Percentiles rank a stretch among this genome's conserved stretches.
phyloP scores from a whole-genome alignment of 371 early-diverging fungal genomes.

The Zopfochytrium polystomum region DNA sequence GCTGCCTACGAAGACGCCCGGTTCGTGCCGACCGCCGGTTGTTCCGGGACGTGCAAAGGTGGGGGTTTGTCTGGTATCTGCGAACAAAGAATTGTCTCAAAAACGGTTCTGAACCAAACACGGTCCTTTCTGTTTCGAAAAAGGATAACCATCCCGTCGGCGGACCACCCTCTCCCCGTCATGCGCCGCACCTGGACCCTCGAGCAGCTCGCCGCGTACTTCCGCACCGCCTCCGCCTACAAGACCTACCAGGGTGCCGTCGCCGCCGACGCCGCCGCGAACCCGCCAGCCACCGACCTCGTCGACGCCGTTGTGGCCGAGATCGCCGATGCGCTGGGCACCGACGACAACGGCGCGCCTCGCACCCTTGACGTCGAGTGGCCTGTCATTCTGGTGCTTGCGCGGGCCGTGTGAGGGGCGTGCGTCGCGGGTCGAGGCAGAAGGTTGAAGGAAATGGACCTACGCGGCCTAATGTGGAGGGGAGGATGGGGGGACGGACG shows the following conservation, averaged over 20 bases:
- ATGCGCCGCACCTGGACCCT: slow-evolving; percentile 1
- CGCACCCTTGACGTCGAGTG: neutral
- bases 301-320: neutral
- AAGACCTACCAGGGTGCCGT: neutral
- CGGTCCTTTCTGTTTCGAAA: too few relatives aligned
- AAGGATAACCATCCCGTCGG: too few relatives aligned
- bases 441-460: too few relatives aligned
- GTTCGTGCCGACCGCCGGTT: too few relatives aligned
- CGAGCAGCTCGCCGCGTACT: neutral
- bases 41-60: too few relatives aligned
- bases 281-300: neutral
- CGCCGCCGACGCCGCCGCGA: neutral
- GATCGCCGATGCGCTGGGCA: neutral
- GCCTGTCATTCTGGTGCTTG: neutral
- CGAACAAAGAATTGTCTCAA: too few relatives aligned
- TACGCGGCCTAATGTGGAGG: too few relatives aligned
- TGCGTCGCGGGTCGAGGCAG: too few relatives aligned
- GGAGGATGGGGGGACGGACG: too few relatives aligned
- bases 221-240: neutral
- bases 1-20: too few relatives aligned
- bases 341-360: neutral
- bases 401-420: neutral
- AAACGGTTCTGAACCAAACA: too few relatives aligned
- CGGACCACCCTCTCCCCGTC: neutral
- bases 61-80: too few relatives aligned